These are phyloP conservation scores for Pleurotus giganteus DNA, from an alignment of 768 basidiomycete genomes.

Conservation along the genomic window DNA sequence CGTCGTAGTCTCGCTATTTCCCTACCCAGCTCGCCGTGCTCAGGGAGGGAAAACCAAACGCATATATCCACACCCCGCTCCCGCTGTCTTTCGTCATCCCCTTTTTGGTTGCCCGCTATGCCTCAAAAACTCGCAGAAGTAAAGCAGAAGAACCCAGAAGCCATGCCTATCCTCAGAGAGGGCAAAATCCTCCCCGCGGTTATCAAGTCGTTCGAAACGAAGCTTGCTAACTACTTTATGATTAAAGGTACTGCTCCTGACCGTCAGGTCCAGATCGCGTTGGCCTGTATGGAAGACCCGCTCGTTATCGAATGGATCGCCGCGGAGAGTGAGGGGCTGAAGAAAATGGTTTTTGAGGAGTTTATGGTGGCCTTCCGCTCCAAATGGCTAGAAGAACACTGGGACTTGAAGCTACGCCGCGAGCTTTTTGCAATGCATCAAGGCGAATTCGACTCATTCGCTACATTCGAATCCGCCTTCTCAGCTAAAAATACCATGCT, in stretches of 20 bases:
- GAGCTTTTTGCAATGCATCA: conserved; percentile 5
- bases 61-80: too few relatives aligned
- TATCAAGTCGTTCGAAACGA: conserved; percentile 1
- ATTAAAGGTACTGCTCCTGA: not conserved
- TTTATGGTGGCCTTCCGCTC: conserved; percentile 12
- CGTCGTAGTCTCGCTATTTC: too few relatives aligned
- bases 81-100: not conserved
- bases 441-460: conserved; percentile 9
- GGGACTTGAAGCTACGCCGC: conserved; percentile 11
- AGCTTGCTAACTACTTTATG: not conserved
- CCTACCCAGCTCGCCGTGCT: too few relatives aligned
- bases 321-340: conserved; percentile 6
- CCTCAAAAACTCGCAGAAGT: not conserved
- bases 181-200: conserved; percentile 11
- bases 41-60: too few relatives aligned
- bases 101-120: not conserved
- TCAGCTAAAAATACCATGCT: conserved; percentile 16
- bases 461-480: conserved; percentile 13
- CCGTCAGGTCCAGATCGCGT: not conserved
- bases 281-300: not conserved
- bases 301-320: conserved; percentile 10
- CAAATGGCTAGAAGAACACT: conserved; percentile 14
- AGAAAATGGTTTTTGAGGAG: conserved; percentile 10
- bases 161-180: not conserved
- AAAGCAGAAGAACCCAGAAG: not conserved